phyloP scores from a whole-genome alignment of 106 monocot genomes.

The Dendrobium nobile region DNA sequence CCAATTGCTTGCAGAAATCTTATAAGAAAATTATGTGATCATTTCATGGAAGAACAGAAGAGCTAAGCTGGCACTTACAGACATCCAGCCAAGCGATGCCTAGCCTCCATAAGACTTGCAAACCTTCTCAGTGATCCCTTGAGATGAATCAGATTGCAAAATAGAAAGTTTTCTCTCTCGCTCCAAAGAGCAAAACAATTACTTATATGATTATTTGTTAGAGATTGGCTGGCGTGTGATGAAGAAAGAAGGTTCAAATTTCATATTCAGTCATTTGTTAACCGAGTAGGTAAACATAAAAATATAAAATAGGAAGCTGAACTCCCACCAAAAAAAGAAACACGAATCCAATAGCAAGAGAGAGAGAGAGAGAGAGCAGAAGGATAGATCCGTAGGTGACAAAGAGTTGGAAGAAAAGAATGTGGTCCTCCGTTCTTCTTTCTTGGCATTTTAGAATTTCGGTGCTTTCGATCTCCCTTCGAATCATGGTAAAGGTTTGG shows the following conservation, averaged over 20 bases:
- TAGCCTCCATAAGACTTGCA: not conserved
- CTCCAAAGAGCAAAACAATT: not conserved
- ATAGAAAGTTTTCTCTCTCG: not conserved
- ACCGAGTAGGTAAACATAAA: not conserved
- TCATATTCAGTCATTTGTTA: not conserved
- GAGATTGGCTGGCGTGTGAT: not conserved
- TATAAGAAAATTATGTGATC: too few species aligned
- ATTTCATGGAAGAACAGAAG: too few species aligned
- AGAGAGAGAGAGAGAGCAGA: not conserved
- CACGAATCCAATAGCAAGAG: not conserved
- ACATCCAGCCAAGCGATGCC: not conserved
- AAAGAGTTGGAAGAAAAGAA: not conserved
- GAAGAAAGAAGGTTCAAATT: not conserved
- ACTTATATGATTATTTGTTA: not conserved
- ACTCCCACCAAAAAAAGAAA: not conserved
- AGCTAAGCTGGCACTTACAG: too few species aligned
- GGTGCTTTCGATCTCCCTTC: not conserved
- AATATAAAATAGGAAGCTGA: not conserved
- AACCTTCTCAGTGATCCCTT: not conserved
- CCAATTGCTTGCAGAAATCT: too few species aligned
- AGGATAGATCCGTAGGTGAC: not conserved
- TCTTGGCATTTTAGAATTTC: not conserved
- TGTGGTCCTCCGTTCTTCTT: not conserved
- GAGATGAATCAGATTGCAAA: not conserved
- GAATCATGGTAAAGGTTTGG: conserved; percentile 2